These are phyloP conservation scores for Diplodia intermedia DNA, from an alignment of 2,329 filamentous ascomycete species.

Conservation along the genomic window DNA sequence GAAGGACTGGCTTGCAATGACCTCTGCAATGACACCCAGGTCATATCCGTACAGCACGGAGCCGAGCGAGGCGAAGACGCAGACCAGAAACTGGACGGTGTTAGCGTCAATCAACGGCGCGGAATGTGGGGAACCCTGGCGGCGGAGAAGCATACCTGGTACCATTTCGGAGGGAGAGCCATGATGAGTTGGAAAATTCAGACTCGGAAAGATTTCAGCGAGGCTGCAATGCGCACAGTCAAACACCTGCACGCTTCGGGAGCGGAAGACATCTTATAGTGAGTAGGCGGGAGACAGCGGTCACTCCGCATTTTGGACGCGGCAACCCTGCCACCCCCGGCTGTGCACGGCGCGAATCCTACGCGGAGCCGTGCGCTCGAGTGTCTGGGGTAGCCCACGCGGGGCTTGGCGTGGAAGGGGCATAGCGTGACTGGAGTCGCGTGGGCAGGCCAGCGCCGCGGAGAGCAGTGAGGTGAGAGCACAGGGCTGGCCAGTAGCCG, in stretches of 20 bases:
- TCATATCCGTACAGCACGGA: conserved; percentile 67
- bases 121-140: neutral
- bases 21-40: conserved; percentile 66
- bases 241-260: neutral
- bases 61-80: conserved; percentile 65
- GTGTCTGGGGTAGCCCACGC: conserved; percentile 19
- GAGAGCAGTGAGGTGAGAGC: conserved; percentile 13
- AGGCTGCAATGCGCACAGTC: conserved; percentile 2
- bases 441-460: conserved; percentile 5
- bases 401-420: conserved; percentile 25
- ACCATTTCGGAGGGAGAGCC: conserved; percentile 64
- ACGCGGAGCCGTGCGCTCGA: conserved; percentile 24
- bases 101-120: neutral
- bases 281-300: neutral
- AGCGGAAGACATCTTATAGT: conserved; percentile 18
- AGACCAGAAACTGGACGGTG: conserved; percentile 61
- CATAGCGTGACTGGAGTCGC: conserved; percentile 20
- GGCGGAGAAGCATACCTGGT: conserved; percentile 52
- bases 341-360: conserved; percentile 27
- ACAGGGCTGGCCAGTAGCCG: neutral
- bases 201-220: neutral
- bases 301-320: conserved; percentile 22
- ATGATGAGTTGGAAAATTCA: conserved; percentile 43
- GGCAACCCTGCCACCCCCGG: conserved; percentile 21
- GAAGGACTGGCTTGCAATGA: conserved; percentile 57